Conservation (phyloP, 306 rosid genomes). For the Bauhinia variegata region DNA sequence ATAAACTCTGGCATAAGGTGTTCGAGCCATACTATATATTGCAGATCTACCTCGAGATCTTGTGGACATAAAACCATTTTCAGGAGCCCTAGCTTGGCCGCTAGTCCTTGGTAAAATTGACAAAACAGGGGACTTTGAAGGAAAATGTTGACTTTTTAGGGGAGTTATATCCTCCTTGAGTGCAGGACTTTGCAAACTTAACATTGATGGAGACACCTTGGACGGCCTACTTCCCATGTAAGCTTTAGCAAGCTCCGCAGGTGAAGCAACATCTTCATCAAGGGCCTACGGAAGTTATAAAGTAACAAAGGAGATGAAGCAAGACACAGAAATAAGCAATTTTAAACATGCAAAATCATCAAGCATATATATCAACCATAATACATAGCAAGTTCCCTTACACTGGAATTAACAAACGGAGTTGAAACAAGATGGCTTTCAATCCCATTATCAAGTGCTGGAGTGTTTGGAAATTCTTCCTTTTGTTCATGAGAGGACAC, state of each 20-base stretch:
- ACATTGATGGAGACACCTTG: constrained; percentile 59
- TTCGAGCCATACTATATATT: constrained; percentile 80
- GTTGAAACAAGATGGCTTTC: constrained; percentile 47
- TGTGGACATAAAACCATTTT: constrained; percentile 76
- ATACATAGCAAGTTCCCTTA: constrained; percentile 41
- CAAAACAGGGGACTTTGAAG: constrained; percentile 46
- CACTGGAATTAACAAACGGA: constrained; percentile 53
- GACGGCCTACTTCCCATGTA: constrained; percentile 87
- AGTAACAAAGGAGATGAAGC: constrained; percentile 36
- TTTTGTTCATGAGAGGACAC: constrained; percentile 40
- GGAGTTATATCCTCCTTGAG: constrained; percentile 44
- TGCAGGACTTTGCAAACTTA: constrained; percentile 46
- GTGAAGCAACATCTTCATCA: constrained; percentile 79
- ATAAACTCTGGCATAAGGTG: constrained; percentile 74
- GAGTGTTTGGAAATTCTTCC: constrained; percentile 46
- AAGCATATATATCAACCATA: constrained; percentile 6
- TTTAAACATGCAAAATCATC: constrained; percentile 14
- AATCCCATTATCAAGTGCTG: constrained; percentile 45
- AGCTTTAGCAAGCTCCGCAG: constrained; percentile 88
- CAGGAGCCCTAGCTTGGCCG: constrained; percentile 51
- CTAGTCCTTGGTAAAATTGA: constrained; percentile 63
- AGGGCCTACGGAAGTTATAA: constrained; percentile 61
- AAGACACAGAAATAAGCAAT: constrained; percentile 16
- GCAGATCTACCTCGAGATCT: constrained; percentile 88
- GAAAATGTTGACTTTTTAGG: constrained; percentile 42